Percentiles rank a stretch among this genome's conserved stretches.
phyloP scores from a whole-genome alignment of 371 early-diverging fungal genomes.

The Circinella umbellata region DNA sequence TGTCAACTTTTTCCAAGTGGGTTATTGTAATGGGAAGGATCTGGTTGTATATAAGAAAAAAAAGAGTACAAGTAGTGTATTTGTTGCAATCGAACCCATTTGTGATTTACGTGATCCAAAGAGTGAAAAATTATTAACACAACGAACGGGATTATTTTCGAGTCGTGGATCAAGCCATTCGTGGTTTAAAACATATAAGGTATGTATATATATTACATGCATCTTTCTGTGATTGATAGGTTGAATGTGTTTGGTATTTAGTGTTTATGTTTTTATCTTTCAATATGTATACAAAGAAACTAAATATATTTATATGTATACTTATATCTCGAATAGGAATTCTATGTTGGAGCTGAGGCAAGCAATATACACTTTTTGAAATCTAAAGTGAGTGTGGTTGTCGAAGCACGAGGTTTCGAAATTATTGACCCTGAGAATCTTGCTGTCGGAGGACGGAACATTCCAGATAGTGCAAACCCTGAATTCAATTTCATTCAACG shows the following conservation, averaged over 20 bases:
- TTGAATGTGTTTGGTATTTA: no score
- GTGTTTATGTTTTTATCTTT: no score
- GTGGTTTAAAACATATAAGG: conserved; percentile 50
- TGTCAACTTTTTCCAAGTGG: conserved; percentile 81
- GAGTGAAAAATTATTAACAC: conserved; percentile 38
- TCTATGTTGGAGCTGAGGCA: conserved; percentile 84
- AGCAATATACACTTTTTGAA: conserved; percentile 76
- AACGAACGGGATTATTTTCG: conserved; percentile 43
- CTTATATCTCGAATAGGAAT: conserved; percentile 52
- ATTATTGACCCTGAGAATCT: conserved; percentile 82
- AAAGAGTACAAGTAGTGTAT: conserved; percentile 53
- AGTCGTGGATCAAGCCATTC: conserved; percentile 45
- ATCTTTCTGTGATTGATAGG: no score
- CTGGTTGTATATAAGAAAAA: conserved; percentile 63
- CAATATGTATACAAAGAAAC: background rate
- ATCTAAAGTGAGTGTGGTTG: conserved; percentile 81
- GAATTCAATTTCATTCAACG: conserved; percentile 83
- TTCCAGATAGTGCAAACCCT: conserved; percentile 79
- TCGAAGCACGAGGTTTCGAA: conserved; percentile 80
- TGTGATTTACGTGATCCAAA: conserved; percentile 49
- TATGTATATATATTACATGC: conserved; percentile 5
- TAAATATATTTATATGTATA: background rate
- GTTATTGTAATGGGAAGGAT: conserved; percentile 65
- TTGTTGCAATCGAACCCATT: conserved; percentile 46
- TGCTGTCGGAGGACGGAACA: conserved; percentile 57